phyloP scores from a whole-genome alignment of 2,329 filamentous ascomycete genomes.

The Neofusicoccum kwambonambiense region DNA sequence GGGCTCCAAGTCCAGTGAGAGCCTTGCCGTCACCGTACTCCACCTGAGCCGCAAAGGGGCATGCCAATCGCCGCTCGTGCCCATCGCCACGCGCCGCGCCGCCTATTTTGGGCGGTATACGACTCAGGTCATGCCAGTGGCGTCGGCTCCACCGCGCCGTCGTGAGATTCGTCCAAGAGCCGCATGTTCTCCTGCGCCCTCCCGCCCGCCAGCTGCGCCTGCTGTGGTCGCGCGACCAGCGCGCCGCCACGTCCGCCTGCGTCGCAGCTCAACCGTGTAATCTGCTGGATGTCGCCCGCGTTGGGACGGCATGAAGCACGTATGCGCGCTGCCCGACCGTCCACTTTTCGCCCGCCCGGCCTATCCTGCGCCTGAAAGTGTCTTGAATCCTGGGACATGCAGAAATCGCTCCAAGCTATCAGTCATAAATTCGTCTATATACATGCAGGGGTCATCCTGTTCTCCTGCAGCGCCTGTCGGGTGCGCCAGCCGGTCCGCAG shows the following conservation, averaged over 20 bases:
- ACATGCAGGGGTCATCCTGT: constrained; percentile 13
- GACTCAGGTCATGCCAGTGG: background rate
- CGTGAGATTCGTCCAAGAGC: constrained; percentile 15
- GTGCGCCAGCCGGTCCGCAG: constrained; percentile 6
- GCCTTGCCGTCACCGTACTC: constrained; percentile 13
- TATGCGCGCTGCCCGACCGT: constrained; percentile 5
- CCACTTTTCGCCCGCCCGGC: background rate
- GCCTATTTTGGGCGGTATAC: constrained; percentile 12
- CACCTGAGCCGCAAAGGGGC: constrained; percentile 17
- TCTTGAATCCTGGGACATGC: constrained; percentile 8
- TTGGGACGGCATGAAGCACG: constrained; percentile 4
- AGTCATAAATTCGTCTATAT: constrained; percentile 6
- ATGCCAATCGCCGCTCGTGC: constrained; percentile 7
- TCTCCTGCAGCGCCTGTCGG: constrained; percentile 5
- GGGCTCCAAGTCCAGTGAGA: constrained; percentile 5
- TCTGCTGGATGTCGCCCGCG: background rate
- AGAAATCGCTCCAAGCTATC: constrained; percentile 5
- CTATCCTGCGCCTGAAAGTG: background rate
- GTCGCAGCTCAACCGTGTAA: constrained; percentile 15
- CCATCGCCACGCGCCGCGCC: constrained; percentile 9
- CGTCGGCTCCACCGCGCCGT: background rate
- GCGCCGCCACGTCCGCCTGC: constrained; percentile 17
- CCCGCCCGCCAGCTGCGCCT: constrained; percentile 4
- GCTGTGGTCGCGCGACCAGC: background rate
- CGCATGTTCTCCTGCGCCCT: constrained; percentile 13